Conservation (phyloP, 345 rosid species). For the Hibiscus trionum region DNA sequence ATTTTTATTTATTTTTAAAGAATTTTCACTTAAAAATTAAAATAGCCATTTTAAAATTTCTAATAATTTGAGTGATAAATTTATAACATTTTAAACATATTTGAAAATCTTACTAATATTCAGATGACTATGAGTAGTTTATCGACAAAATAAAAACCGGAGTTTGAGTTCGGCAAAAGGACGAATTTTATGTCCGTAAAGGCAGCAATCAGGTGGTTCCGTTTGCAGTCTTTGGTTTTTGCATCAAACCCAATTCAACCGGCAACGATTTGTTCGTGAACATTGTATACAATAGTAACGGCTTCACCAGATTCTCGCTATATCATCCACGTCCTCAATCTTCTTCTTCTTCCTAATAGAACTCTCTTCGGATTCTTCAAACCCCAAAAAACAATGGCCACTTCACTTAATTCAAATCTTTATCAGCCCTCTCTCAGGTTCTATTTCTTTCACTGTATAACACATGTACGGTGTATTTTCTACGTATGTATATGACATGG, state of each 20-base stretch:
- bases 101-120: too few species aligned
- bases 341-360: background rate
- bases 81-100: too few species aligned
- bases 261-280: background rate
- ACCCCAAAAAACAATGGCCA: constrained; percentile 37
- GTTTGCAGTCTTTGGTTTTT: background rate
- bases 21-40: too few species aligned
- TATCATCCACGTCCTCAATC: background rate
- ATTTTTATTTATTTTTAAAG: too few species aligned
- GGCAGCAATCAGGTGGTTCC: background rate
- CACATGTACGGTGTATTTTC: background rate
- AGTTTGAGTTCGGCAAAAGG: background rate
- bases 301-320: background rate
- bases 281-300: background rate
- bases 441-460: constrained; percentile 2
- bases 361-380: background rate
- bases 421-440: constrained; percentile 53
- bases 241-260: background rate
- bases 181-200: background rate
- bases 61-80: too few species aligned
- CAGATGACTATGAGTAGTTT: too few species aligned
- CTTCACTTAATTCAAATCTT: constrained; percentile 41
- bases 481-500: constrained; percentile 11
- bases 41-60: too few species aligned
- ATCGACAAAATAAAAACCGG: too few species aligned